Base-by-base conservation (phyloP, 148 eudicot genomes). In the Drosera capensis region DNA sequence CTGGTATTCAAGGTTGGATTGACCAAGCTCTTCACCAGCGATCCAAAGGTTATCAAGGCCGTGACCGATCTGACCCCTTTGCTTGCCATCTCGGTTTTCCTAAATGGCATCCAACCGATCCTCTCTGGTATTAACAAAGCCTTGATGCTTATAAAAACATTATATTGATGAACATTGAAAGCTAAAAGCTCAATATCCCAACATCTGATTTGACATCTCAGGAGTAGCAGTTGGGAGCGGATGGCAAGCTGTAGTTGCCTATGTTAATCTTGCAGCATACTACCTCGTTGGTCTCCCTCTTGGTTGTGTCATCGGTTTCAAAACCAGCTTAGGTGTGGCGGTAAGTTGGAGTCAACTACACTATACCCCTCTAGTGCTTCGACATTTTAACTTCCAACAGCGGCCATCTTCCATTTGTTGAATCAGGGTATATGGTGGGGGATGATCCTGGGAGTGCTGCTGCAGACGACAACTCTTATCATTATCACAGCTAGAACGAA, bases 161-260 rank as follows among this genome's bases (percentile, higher is more conserved):
- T n/a, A n/a, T n/a, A n/a, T n/a, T n/a, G n/a, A n/a, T n/a, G n/a
- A n/a, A n/a, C n/a, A n/a, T n/a, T n/a, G n/a, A n/a, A n/a, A n/a
- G n/a, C n/a, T n/a, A n/a, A n/a, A n/a, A n/a, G n/a, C n/a, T n/a
- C n/a, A n/a, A n/a, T n/a, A n/a, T n/a, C n/a, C n/a, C n/a, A n/a
- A n/a, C n/a, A n/a, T n/a, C n/a, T n/a, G n/a, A n/a, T n/a, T n/a
- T n/a, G n/a, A n/a, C n/a, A n/a, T n/a, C n/a, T n/a, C 66, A 16
- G 78, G 78, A 20, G 74, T 68, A 25, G 79, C 79, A 4, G 63
- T 59, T 40, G 79, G 79, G 14, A 71, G 72, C 23, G 80, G 80
- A 39, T 74, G 75, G 80, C 80, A 74, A 57, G 30, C 55, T 30
- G 25, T 49, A 14, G 64, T 74, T 7, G 72, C 72, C 13, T 60